Evolutionary conservation across 208 protist genomes (phyloP).

Genomic region (Acanthamoeba sp.): DNA sequence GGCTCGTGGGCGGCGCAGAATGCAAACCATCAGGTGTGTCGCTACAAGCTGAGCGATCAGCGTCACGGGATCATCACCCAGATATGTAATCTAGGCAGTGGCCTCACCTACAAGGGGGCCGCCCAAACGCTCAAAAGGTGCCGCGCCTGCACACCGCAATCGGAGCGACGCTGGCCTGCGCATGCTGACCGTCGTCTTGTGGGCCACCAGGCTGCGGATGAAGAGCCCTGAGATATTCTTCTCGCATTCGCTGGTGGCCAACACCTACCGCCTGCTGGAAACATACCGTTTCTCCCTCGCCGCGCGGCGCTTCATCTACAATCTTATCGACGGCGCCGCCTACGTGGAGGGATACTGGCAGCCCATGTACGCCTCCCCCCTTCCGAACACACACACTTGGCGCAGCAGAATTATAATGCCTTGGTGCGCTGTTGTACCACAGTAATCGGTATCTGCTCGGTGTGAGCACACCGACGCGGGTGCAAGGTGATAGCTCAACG

Average conservation of each 20-base stretch:
- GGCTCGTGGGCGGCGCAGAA: slow-evolving; percentile 75
- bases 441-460: no score
- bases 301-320: slow-evolving; percentile 55
- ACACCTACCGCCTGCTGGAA: slow-evolving; percentile 46
- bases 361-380: slow-evolving; percentile 35
- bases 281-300: slow-evolving; percentile 20
- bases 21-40: neutral
- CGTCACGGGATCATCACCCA: slow-evolving; percentile 75
- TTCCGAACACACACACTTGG: no score
- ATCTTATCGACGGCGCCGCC: neutral
- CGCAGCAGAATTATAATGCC: no score
- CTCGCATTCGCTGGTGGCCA: slow-evolving; percentile 54
- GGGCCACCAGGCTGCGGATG: neutral
- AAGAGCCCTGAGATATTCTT: slow-evolving; percentile 22
- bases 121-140: neutral
- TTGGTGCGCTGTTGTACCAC: no score
- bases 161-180: neutral
- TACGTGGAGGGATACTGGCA: neutral
- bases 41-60: slow-evolving; percentile 35
- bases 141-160: neutral
- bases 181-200: neutral
- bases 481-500: no score
- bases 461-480: no score
- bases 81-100: slow-evolving; percentile 66
- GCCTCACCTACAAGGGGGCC: slow-evolving; percentile 78